Evolutionary conservation across 345 rosid genomes (phyloP).

Genomic region (Brassica juncea): DNA sequence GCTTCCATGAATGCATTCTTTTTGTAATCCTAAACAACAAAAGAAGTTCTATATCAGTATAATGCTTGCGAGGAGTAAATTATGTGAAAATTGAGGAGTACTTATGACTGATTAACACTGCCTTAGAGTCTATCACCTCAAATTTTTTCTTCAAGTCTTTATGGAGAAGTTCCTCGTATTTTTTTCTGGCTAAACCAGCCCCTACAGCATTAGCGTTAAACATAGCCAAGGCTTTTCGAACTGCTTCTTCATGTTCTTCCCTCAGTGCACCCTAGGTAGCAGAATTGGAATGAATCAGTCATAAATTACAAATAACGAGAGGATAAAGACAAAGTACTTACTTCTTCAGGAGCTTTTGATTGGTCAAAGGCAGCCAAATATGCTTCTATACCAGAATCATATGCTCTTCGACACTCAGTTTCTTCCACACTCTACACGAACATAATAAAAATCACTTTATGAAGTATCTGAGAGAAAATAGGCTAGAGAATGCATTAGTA

Average conservation of each 20-base stretch:
- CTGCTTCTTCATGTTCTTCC: conserved; percentile 91
- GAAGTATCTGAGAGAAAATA: background rate
- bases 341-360: conserved; percentile 84
- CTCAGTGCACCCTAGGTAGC: conserved; percentile 65
- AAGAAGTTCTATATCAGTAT: conserved; percentile 5
- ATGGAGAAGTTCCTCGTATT: conserved; percentile 79
- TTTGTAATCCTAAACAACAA: conserved; percentile 70
- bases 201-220: conserved; percentile 85
- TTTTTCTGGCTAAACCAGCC: conserved; percentile 71
- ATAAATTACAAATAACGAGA: conserved; percentile 15
- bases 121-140: conserved; percentile 53
- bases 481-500: conserved; percentile 11
- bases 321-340: conserved; percentile 40
- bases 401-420: conserved; percentile 88
- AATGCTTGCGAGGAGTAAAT: conserved; percentile 4
- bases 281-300: conserved; percentile 37
- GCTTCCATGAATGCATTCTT: conserved; percentile 87
- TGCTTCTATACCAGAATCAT: conserved; percentile 73
- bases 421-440: conserved; percentile 91
- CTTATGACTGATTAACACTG: background rate
- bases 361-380: conserved; percentile 72
- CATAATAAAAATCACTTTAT: background rate
- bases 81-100: background rate
- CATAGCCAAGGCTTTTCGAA: conserved; percentile 62
- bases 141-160: conserved; percentile 78